Evolutionary conservation across 148 eudicot genomes (phyloP).

Genomic region (Chenopodium quinoa): DNA sequence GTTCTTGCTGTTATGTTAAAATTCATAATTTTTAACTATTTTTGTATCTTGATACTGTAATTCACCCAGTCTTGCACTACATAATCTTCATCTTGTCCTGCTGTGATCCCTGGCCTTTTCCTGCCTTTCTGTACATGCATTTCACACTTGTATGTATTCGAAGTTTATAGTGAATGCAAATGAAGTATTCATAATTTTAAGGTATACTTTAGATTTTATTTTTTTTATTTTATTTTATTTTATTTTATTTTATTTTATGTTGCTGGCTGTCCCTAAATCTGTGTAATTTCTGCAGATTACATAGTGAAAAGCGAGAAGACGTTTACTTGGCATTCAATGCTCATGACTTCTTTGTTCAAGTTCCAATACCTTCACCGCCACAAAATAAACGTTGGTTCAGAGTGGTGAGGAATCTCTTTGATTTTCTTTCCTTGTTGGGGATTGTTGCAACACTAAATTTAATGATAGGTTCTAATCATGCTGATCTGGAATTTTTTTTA

Average conservation of each 20-base stretch:
- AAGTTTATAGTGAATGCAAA: neutral
- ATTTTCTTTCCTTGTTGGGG: neutral
- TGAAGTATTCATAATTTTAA: too few species aligned
- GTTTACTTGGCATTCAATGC: slow-evolving; percentile 89
- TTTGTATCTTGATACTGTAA: neutral
- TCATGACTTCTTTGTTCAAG: slow-evolving; percentile 71
- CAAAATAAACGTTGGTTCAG: slow-evolving; percentile 70
- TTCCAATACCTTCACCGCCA: slow-evolving; percentile 71
- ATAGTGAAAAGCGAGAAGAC: slow-evolving; percentile 58
- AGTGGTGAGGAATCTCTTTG: slow-evolving; percentile 65
- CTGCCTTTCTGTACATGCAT: neutral
- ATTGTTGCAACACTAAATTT: neutral
- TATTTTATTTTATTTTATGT: neutral
- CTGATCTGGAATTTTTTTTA: neutral
- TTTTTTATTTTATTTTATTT: too few species aligned
- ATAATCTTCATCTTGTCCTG: neutral
- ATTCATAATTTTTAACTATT: neutral
- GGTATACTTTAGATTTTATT: neutral
- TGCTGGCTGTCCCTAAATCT: neutral
- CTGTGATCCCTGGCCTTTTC: neutral
- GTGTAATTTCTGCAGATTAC: slow-evolving; percentile 50
- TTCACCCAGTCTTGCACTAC: neutral
- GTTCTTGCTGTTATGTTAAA: neutral
- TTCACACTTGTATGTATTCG: neutral
- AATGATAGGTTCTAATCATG: neutral